Conservation (phyloP, 495 filamentous ascomycete genomes). For the Wilcoxina mikolae region DNA sequence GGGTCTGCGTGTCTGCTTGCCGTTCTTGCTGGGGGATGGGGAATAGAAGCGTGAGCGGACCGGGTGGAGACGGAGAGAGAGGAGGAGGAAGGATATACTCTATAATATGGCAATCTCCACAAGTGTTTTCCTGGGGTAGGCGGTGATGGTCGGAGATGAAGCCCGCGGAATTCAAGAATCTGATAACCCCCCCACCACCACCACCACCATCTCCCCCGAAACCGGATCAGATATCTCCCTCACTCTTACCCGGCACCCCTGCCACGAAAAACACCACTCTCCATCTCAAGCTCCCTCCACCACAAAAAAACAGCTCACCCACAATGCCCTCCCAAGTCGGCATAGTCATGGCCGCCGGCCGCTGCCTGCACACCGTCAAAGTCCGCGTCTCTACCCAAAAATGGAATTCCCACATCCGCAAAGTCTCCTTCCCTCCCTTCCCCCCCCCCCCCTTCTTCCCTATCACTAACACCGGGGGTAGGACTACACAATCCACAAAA, state of each 20-base stretch:
- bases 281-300: neutral
- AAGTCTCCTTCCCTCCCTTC: neutral
- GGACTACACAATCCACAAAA: neutral
- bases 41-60: neutral
- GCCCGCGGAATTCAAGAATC: too few relatives aligned
- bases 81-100: neutral
- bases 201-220: too few relatives aligned
- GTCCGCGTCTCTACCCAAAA: slow-evolving; percentile 3
- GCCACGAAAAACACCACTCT: too few relatives aligned
- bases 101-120: too few relatives aligned
- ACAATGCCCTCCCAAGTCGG: neutral
- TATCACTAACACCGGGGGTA: neutral
- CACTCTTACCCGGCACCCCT: too few relatives aligned
- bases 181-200: too few relatives aligned
- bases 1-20: neutral
- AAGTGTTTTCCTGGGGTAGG: too few relatives aligned
- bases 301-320: neutral
- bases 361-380: slow-evolving; percentile 1
- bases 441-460: neutral
- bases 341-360: neutral
- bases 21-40: neutral
- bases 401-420: slow-evolving; percentile 2
- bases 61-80: neutral
- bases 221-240: neutral
- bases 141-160: too few relatives aligned